phyloP scores from a whole-genome alignment of 306 rosid species.

The Vigna unguiculata region DNA sequence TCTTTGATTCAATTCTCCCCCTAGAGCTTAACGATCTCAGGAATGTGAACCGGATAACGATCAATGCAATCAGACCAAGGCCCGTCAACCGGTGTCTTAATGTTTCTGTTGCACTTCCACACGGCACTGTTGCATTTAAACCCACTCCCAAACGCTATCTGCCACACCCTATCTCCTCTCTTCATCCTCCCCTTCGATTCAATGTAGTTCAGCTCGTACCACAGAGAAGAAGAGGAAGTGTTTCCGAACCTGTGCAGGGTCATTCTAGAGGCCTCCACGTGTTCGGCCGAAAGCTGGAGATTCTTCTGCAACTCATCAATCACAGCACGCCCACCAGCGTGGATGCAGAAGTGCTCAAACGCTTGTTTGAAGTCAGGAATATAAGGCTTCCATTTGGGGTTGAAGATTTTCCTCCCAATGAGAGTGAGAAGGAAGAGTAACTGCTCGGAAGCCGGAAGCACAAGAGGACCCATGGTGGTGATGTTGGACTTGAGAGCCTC shows the following conservation, averaged over 20 bases:
- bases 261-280: conserved; percentile 97
- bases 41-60: conserved; percentile 87
- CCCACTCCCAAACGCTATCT: conserved; percentile 93
- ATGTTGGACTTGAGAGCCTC: conserved; percentile 93
- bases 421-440: conserved; percentile 74
- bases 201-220: conserved; percentile 86
- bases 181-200: conserved; percentile 93
- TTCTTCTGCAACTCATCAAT: conserved; percentile 96
- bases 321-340: conserved; percentile 94
- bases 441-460: conserved; percentile 95
- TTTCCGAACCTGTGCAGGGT: conserved; percentile 88
- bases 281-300: conserved; percentile 84
- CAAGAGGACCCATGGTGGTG: conserved; percentile 93
- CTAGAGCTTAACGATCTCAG: conserved; percentile 89
- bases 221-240: conserved; percentile 92
- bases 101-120: conserved; percentile 81
- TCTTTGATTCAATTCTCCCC: not conserved
- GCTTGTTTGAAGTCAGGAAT: conserved; percentile 95
- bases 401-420: conserved; percentile 80
- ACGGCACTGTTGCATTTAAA: conserved; percentile 96
- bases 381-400: conserved; percentile 93
- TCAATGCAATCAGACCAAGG: conserved; percentile 92
- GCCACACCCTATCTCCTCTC: conserved; percentile 91
- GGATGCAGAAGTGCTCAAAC: conserved; percentile 95
- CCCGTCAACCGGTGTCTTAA: conserved; percentile 64